Evolutionary conservation across 139 green algal genomes (phyloP), one percentile per base, ranked within the genome.

Genomic region (Pseudopediastrum boryanum): DNA sequence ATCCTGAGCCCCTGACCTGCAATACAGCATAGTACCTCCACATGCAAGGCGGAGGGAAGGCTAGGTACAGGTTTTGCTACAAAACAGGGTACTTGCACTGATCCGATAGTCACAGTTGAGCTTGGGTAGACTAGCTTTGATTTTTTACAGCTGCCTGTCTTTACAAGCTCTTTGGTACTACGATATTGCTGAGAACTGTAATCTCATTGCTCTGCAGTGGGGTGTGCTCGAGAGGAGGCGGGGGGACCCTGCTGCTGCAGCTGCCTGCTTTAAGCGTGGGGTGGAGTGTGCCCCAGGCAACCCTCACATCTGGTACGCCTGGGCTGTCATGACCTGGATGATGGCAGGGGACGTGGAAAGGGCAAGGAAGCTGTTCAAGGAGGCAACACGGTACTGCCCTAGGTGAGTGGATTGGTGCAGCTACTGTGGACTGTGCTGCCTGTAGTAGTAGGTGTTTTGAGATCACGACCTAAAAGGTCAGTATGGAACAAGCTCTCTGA

Each of bases 211-310:
- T 2, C 54, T 85, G 79, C 86, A 93, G 50, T 94, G 84, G 83
- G 91, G 76, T 1, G 78, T 95, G 68, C 74, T 94, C 41, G 91
- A 95, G 83, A 80, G 86, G 61, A 78, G 91, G 77, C 73, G 79
- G 12, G 73, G 77, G 6, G 65, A 80, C 48, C 63, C 48, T 16
- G 78, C 82, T 2, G 79, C 78, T 7, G 87, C 91, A 9, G 62
- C 79, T 29, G 59, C 43, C 23, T 91, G 86, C 79, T 94, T 94
- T 71, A 64, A 71, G 31, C 70, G 62, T 2, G 90, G 89, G 61
- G 52, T 84, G 4, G 74, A 78, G 0, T 68, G 83, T 21, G 78
- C 86, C 0, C 91, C 91, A 0, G 46, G 74, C 68, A 92, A 95
- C 84, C 86, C 91, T 0, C 85, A 90, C 84, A 70, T 95, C 3